These are phyloP conservation scores for Penicillium sp. DNA, from an alignment of 2,329 filamentous ascomycete species.

Conservation along the genomic window DNA sequence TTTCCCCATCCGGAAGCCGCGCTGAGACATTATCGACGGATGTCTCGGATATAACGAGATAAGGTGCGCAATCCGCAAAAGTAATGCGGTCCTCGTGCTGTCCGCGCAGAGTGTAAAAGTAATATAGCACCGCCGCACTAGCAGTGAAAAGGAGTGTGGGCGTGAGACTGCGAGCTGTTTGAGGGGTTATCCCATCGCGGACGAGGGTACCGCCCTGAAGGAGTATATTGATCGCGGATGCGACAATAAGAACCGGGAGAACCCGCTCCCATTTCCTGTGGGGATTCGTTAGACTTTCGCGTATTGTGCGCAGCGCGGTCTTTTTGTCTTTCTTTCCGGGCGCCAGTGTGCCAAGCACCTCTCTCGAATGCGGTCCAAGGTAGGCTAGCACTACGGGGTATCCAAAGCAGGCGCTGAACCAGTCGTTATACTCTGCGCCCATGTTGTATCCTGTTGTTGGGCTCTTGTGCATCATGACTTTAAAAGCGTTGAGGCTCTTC, in stretches of 20 bases:
- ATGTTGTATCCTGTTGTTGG: constrained; percentile 62
- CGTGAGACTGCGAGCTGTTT: background rate
- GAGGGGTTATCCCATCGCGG: background rate
- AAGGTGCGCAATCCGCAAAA: constrained; percentile 51
- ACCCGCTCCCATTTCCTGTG: background rate
- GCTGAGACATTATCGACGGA: constrained; percentile 67
- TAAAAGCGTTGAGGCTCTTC: constrained; percentile 47
- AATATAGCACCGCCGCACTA: constrained; percentile 7
- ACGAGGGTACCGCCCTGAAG: background rate
- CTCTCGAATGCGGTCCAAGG: constrained; percentile 61
- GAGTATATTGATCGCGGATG: constrained; percentile 1
- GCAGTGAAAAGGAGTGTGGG: background rate
- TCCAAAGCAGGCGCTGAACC: constrained; percentile 68
- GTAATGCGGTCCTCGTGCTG: constrained; percentile 27
- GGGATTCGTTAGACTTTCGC: background rate
- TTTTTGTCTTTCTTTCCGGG: constrained; percentile 37
- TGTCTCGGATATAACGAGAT: constrained; percentile 68
- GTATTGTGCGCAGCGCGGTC: background rate
- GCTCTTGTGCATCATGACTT: constrained; percentile 62
- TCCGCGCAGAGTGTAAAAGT: background rate
- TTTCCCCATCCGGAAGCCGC: constrained; percentile 51
- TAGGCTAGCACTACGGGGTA: constrained; percentile 63
- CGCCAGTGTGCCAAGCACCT: constrained; percentile 62
- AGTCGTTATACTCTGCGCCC: constrained; percentile 59
- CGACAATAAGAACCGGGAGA: background rate